Evolutionary conservation across 768 basidiomycete genomes (phyloP), one percentile per base, ranked within the genome.

Genomic region (Trametes maxima): DNA sequence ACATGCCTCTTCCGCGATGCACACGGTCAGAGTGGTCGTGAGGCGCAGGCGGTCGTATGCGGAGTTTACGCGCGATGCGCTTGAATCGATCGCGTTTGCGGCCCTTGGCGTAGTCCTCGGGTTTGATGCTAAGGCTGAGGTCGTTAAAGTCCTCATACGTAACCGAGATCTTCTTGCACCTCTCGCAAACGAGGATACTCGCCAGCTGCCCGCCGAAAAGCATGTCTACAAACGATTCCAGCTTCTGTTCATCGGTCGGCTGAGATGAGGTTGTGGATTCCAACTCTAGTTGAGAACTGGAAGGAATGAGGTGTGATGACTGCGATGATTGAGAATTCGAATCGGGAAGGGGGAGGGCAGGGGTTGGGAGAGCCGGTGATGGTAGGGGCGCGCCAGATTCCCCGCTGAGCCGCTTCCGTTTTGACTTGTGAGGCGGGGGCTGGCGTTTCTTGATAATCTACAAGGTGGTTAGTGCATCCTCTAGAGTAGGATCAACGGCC

Each of bases 91-190:
- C 90, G 39, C 92, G 85, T 74, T 88, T 96, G 54, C 89, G 81
- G 58, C 85, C 83, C 57, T 83, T 84, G 35, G 77, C 78, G 60
- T 90, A 90, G 65, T 93, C 89, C 63, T 94, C 91, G 0, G 88
- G 83, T 71, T 89, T 92, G 73, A 95, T 89, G 73, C 89, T 90
- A 36, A 98, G 78, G 53, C 92, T 94, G 67, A 98, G 88, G 73
- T 97, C 95, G 72, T 90, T 89, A 73, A 97, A 98, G 70, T 94
- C 93, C 73, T 98, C 95, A 70, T 91, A 90, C 5, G 90, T 92
- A 65, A 94, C 87, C 2, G 94, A 96, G 51, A 97, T 85, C 68
- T 92, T 86, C 73, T 96, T 95, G 84, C 95, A 98, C 60, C 85
- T 85, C 67, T 95, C 93, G 73, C 95, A 98, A 2, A 98, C 90